phyloP scores from a whole-genome alignment of 2,329 filamentous ascomycete genomes.

The Hymenoscyphus scutula region DNA sequence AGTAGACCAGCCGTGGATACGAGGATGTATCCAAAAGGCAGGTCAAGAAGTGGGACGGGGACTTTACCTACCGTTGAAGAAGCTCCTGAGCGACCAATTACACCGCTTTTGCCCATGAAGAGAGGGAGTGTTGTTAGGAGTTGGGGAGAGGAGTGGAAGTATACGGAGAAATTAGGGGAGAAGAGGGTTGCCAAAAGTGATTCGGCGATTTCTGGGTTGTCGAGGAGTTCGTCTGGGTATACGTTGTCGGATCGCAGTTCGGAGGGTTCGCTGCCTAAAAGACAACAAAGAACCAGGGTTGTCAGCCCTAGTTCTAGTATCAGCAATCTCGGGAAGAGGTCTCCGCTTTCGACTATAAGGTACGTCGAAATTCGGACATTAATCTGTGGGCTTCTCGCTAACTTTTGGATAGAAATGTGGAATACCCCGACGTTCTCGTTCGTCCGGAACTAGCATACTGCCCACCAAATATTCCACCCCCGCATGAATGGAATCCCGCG shows the following conservation, averaged over 20 bases:
- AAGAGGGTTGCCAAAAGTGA: constrained; percentile 21
- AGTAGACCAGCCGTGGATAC: constrained; percentile 8
- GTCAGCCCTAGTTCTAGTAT: constrained; percentile 33
- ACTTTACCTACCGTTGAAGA: constrained; percentile 13
- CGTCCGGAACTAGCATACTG: constrained; percentile 26
- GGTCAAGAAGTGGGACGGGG: constrained; percentile 18
- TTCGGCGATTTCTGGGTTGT: constrained; percentile 26
- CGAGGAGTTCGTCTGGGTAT: constrained; percentile 21
- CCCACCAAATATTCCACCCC: constrained; percentile 25
- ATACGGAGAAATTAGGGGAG: constrained; percentile 17
- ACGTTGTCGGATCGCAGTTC: constrained; percentile 20
- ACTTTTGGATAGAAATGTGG: constrained; percentile 24
- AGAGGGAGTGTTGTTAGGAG: constrained; percentile 5
- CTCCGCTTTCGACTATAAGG: constrained; percentile 30
- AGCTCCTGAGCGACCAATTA: constrained; percentile 17
- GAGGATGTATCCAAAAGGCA: constrained; percentile 18
- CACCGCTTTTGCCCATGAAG: constrained; percentile 16
- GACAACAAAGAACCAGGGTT: constrained; percentile 16
- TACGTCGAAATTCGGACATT: constrained; percentile 12
- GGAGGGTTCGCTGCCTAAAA: constrained; percentile 14
- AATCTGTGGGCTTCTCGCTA: constrained; percentile 3
- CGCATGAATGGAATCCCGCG: constrained; percentile 24
- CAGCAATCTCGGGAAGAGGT: constrained; percentile 27
- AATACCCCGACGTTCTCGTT: constrained; percentile 28
- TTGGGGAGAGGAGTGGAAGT: constrained; percentile 27